A percentile compares a stretch with the other conserved stretches of the same genome.
phyloP scores from a whole-genome alignment of 805 yeast genomes.

The Kazachstania taianensis region DNA sequence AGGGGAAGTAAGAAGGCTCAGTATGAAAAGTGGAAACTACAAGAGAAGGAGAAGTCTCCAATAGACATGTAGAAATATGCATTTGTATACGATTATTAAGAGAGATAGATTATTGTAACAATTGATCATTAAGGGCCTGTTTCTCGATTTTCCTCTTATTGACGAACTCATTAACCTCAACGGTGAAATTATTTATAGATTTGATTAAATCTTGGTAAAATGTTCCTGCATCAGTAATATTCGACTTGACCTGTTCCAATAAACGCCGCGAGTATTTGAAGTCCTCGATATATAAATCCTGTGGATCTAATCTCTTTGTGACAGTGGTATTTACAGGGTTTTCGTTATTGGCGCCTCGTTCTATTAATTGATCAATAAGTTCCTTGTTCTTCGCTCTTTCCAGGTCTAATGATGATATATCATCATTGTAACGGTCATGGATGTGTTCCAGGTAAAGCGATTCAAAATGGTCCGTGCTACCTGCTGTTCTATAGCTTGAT shows the following conservation, averaged over 20 bases:
- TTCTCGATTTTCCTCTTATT: conserved; percentile 43
- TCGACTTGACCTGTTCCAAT: conserved; percentile 46
- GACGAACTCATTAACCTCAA: conserved; percentile 44
- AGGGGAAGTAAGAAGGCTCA: conserved; percentile 42
- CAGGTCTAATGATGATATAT: conserved; percentile 37
- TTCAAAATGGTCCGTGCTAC: conserved; percentile 31
- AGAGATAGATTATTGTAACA: conserved; percentile 3
- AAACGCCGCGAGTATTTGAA: conserved; percentile 20
- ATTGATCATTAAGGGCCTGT: conserved; percentile 35
- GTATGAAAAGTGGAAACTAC: conserved; percentile 37
- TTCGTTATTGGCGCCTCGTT: conserved; percentile 2
- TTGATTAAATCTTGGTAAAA: conserved; percentile 57
- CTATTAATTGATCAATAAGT: conserved; percentile 34
- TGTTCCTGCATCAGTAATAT: conserved; percentile 55
- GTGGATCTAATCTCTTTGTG: conserved; percentile 12
- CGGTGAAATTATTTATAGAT: conserved; percentile 36
- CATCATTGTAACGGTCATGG: conserved; percentile 36
- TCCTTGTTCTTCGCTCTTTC: conserved; percentile 32
- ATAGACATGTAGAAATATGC: not conserved
- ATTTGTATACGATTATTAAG: not conserved
- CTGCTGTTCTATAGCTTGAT: conserved; percentile 33
- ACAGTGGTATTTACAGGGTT: not conserved
- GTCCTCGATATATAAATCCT: conserved; percentile 20
- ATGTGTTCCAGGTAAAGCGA: conserved; percentile 35
- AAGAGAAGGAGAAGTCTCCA: conserved; percentile 2